Evolutionary conservation across 1,284 basidiomycete genomes (phyloP).

Genomic region (Chalciporus sp.): DNA sequence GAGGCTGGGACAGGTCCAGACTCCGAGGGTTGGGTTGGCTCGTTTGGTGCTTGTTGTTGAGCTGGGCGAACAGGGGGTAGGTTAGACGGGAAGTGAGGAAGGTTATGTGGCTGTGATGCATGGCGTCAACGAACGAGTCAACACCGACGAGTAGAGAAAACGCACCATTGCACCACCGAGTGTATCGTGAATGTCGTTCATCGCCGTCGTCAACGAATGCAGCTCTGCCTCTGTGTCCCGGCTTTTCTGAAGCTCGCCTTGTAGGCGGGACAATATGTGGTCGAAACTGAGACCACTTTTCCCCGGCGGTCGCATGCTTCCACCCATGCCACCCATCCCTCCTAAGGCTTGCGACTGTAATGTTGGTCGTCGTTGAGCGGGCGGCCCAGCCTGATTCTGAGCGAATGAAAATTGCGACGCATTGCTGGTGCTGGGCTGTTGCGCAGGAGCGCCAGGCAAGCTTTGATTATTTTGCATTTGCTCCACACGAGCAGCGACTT

Average conservation of each 20-base stretch:
- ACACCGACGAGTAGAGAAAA: slow-evolving; percentile 14
- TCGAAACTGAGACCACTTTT: slow-evolving; percentile 83
- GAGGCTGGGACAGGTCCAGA: slow-evolving; percentile 29
- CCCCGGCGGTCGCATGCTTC: slow-evolving; percentile 65
- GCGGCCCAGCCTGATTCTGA: slow-evolving; percentile 35
- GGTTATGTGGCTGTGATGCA: slow-evolving; percentile 50
- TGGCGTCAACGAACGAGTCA: slow-evolving; percentile 7
- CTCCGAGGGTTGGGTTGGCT: slow-evolving; percentile 21
- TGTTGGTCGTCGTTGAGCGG: slow-evolving; percentile 53
- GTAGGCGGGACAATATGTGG: slow-evolving; percentile 76
- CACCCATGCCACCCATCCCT: slow-evolving; percentile 77
- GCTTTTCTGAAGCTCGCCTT: slow-evolving; percentile 92
- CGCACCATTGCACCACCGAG: slow-evolving; percentile 82
- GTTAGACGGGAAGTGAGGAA: slow-evolving; percentile 60
- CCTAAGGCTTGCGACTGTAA: slow-evolving; percentile 60
- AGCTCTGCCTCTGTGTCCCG: slow-evolving; percentile 93
- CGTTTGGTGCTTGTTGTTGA: slow-evolving; percentile 46
- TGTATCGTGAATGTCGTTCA: slow-evolving; percentile 92
- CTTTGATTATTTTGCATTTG: slow-evolving; percentile 38
- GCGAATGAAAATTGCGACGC: slow-evolving; percentile 40
- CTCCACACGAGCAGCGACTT: slow-evolving; percentile 66
- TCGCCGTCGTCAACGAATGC: slow-evolving; percentile 75
- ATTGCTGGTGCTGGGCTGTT: slow-evolving; percentile 33
- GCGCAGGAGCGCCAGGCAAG: slow-evolving; percentile 27
- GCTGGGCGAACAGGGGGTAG: slow-evolving; percentile 69